phyloP scores from a whole-genome alignment of 1,139 yeast genomes.

The Saccharomyces uvarum region DNA sequence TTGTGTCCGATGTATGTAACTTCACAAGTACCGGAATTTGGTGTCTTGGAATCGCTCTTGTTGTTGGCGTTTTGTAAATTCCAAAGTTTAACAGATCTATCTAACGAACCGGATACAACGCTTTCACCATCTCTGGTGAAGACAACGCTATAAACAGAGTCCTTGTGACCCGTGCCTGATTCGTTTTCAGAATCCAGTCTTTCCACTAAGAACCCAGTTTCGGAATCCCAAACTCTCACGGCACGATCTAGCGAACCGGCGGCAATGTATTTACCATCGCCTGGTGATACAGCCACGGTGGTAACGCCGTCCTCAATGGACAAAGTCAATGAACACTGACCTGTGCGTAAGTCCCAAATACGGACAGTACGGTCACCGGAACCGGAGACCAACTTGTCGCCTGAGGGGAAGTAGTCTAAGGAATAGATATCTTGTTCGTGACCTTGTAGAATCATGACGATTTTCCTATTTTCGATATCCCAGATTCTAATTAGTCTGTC shows the following conservation, averaged over 20 bases:
- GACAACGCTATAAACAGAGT: constrained; percentile 91
- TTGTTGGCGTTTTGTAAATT: constrained; percentile 51
- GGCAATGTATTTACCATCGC: constrained; percentile 83
- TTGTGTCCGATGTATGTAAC: constrained; percentile 94
- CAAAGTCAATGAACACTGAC: constrained; percentile 82
- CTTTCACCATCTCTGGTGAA: constrained; percentile 89
- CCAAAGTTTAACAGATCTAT: constrained; percentile 95
- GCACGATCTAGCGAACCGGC: constrained; percentile 96
- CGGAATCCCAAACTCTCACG: constrained; percentile 95
- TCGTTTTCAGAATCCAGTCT: constrained; percentile 85
- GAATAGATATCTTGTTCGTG: constrained; percentile 98
- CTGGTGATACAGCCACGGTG: constrained; percentile 90
- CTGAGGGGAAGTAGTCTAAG: constrained; percentile 91
- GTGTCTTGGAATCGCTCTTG: constrained; percentile 23
- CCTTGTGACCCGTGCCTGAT: constrained; percentile 89
- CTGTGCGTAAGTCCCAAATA: constrained; percentile 91
- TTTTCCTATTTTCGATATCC: constrained; percentile 85
- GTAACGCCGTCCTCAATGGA: constrained; percentile 97
- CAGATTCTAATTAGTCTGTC: constrained; percentile 94
- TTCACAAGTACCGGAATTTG: constrained; percentile 58
- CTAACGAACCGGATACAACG: constrained; percentile 90
- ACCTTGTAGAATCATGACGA: constrained; percentile 81
- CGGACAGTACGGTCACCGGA: constrained; percentile 95
- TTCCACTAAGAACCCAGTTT: constrained; percentile 87
- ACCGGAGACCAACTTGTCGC: constrained; percentile 88